Conservation (phyloP, 352 stramenopile genomes). For the Thraustochytrium aureum region DNA sequence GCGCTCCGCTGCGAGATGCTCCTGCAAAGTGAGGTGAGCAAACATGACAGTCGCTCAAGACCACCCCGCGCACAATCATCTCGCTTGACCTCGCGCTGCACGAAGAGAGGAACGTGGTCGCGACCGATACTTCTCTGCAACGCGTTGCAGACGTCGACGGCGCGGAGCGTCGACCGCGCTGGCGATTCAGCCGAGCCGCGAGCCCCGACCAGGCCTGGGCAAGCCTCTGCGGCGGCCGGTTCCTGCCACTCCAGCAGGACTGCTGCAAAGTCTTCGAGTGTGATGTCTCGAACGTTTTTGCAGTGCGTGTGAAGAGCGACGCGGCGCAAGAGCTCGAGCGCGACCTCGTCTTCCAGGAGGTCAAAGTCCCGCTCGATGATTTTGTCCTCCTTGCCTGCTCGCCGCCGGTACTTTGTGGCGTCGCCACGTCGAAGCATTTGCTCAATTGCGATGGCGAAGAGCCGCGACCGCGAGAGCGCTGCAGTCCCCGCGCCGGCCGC, state of each 20-base stretch:
- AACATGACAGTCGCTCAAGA: slow-evolving; percentile 1
- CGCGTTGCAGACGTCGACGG: not conserved
- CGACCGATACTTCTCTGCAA: slow-evolving; percentile 27
- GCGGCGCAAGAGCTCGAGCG: not conserved
- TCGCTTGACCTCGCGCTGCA: not conserved
- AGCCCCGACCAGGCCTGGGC: not conserved
- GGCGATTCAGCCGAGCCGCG: too few species aligned
- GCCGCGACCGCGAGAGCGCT: not conserved
- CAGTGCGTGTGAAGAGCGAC: slow-evolving; percentile 31
- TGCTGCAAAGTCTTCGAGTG: slow-evolving; percentile 1
- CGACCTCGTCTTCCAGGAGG: slow-evolving; percentile 19
- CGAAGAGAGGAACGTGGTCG: slow-evolving; percentile 26
- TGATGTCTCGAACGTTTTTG: not conserved
- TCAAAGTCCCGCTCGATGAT: slow-evolving; percentile 11
- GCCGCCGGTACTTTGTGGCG: slow-evolving; percentile 12
- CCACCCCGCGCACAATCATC: not conserved
- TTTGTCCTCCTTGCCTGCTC: slow-evolving; percentile 21
- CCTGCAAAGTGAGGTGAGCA: slow-evolving; percentile 14
- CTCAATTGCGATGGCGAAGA: slow-evolving; percentile 34
- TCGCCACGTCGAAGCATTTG: slow-evolving; percentile 43
- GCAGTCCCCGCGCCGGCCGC: not conserved
- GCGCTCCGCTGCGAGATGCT: slow-evolving; percentile 40
- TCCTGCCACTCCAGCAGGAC: not conserved
- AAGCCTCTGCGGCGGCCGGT: not conserved
- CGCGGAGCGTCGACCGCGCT: too few species aligned